Percentiles rank a stretch among this genome's conserved stretches.
Evolutionary conservation across 169 alveolate genomes (phyloP).

Genomic region (Plasmodium inui): DNA sequence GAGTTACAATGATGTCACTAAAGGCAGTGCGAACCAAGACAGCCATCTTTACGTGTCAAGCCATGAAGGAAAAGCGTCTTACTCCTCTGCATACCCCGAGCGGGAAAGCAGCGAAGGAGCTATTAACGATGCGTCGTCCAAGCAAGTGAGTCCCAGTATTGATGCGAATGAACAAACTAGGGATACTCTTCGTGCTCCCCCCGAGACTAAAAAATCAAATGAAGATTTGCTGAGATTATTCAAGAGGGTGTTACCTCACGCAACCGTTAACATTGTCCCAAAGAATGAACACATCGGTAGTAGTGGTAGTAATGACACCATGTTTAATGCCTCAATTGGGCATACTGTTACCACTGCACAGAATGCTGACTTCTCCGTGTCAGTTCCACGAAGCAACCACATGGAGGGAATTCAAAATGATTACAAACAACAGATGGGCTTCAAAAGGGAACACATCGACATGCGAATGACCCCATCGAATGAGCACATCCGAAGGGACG

Average conservation of each 20-base stretch:
- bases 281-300: not conserved
- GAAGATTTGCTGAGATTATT: constrained; percentile 25
- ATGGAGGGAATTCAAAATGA: not conserved
- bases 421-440: not conserved
- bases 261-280: constrained; percentile 21
- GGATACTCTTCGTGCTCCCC: not conserved
- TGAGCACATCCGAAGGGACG: not conserved
- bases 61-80: not conserved
- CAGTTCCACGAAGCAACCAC: not conserved
- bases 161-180: not conserved
- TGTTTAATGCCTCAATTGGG: not conserved
- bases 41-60: not conserved
- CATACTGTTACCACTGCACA: not conserved
- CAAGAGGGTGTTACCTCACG: constrained; percentile 47
- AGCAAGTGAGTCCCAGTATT: not conserved
- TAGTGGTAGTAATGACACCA: not conserved
- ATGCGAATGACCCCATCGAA: not conserved
- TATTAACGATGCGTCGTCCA: not conserved
- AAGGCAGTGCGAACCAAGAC: not conserved
- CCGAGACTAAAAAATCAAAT: not conserved
- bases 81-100: not conserved
- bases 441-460: not conserved
- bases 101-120: not conserved
- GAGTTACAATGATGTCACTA: not conserved
- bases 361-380: not conserved